phyloP scores from a whole-genome alignment of 768 basidiomycete species.

The Termitomyces sp. region DNA sequence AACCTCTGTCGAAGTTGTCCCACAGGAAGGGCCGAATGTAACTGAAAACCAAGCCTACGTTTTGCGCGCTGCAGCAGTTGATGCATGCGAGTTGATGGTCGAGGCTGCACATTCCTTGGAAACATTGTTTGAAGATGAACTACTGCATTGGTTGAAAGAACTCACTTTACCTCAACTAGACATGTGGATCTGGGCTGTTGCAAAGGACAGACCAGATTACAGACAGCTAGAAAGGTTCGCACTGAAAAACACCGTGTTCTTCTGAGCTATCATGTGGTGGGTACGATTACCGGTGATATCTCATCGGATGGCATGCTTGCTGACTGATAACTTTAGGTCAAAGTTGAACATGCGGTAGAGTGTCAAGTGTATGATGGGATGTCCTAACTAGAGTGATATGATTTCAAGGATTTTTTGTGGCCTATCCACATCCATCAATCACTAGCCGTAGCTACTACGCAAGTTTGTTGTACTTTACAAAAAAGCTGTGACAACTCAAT shows the following conservation, averaged over 20 bases:
- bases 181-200: conserved; percentile 79
- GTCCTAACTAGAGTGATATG: background rate
- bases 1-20: conserved; percentile 11
- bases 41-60: conserved; percentile 60
- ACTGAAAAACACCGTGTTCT: conserved; percentile 62
- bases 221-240: conserved; percentile 61
- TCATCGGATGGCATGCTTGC: background rate
- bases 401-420: background rate
- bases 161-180: conserved; percentile 61
- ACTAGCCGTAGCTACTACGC: background rate
- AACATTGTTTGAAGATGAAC: conserved; percentile 15
- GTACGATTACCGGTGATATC: background rate
- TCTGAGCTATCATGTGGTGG: conserved; percentile 31
- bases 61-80: conserved; percentile 73
- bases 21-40: conserved; percentile 46
- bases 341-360: background rate
- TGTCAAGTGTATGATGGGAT: background rate
- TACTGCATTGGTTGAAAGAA: conserved; percentile 45
- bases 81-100: conserved; percentile 70
- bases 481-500: background rate
- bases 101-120: conserved; percentile 40
- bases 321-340: background rate
- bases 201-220: conserved; percentile 75
- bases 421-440: background rate
- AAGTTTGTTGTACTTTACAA: background rate